These are phyloP conservation scores for Diplotaxis tenuifolia DNA, from an alignment of 345 rosid species.

Conservation along the genomic window DNA sequence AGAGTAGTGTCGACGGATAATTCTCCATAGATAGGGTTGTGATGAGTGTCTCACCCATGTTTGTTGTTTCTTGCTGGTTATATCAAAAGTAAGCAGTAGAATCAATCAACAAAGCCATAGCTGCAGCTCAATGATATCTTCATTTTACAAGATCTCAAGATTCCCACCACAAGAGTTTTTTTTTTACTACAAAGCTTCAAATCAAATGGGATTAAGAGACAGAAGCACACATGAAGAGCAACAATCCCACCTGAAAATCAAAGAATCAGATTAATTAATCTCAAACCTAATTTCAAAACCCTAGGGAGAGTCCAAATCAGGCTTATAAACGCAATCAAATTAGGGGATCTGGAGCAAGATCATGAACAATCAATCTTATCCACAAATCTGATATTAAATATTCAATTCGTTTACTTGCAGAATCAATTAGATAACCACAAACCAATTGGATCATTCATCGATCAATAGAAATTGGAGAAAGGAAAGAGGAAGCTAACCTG, in stretches of 20 bases:
- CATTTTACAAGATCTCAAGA: slow-evolving; percentile 41
- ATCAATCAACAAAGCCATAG: slow-evolving; percentile 68
- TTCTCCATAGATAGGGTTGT: slow-evolving; percentile 65
- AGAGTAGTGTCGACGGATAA: slow-evolving; percentile 68
- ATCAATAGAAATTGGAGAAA: not conserved
- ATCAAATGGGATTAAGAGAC: slow-evolving; percentile 3
- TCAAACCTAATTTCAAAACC: not conserved
- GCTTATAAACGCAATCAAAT: not conserved
- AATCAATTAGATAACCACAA: slow-evolving; percentile 10
- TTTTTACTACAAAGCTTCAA: slow-evolving; percentile 31
- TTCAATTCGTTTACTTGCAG: slow-evolving; percentile 10
- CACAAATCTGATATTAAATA: not conserved
- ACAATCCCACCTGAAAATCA: slow-evolving; percentile 37
- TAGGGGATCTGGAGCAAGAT: slow-evolving; percentile 24
- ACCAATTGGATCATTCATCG: slow-evolving; percentile 30
- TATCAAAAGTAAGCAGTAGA: slow-evolving; percentile 10
- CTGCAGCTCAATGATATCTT: slow-evolving; percentile 54
- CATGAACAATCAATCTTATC: slow-evolving; percentile 31
- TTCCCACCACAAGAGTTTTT: slow-evolving; percentile 23
- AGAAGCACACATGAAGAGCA: slow-evolving; percentile 24
- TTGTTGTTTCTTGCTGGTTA: not conserved
- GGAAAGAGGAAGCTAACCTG: slow-evolving; percentile 24
- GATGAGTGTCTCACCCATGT: slow-evolving; percentile 61
- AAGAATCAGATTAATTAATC: slow-evolving; percentile 2
- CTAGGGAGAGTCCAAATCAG: slow-evolving; percentile 2